Conservation (phyloP, 352 stramenopile genomes). For the Phytophthora melonis region DNA sequence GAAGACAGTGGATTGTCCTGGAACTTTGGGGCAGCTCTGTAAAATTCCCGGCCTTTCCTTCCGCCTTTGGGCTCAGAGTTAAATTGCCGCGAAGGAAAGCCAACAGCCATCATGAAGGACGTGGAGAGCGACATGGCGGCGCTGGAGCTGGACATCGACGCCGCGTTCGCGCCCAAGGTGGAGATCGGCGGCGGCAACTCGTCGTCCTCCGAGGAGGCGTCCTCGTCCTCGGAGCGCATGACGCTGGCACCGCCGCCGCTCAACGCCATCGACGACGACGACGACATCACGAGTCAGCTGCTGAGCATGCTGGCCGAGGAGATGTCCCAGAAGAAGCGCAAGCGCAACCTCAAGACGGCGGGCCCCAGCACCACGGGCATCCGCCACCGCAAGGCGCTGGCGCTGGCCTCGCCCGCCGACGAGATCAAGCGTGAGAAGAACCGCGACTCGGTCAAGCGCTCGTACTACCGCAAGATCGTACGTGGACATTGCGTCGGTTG, state of each 20-base stretch:
- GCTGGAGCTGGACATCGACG: constrained; percentile 39
- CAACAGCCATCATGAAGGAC: constrained; percentile 31
- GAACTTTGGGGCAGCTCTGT: not conserved
- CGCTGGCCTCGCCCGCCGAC: constrained; percentile 33
- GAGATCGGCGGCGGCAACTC: constrained; percentile 29
- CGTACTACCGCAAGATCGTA: constrained; percentile 66
- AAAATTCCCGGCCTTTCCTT: constrained; percentile 7
- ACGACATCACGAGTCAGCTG: constrained; percentile 53
- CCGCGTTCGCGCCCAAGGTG: constrained; percentile 31
- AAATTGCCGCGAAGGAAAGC: constrained; percentile 12
- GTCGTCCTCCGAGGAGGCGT: constrained; percentile 36
- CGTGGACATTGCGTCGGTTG: not conserved
- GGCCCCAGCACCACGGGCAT: constrained; percentile 29
- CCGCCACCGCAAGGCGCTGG: constrained; percentile 42
- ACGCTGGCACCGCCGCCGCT: constrained; percentile 27
- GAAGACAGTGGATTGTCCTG: no score
- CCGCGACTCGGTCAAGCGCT: constrained; percentile 62
- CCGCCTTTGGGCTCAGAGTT: constrained; percentile 5
- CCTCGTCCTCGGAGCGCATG: constrained; percentile 34
- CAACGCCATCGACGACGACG: constrained; percentile 42
- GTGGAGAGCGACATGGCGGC: constrained; percentile 43
- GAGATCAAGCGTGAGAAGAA: constrained; percentile 68
- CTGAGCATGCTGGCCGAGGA: constrained; percentile 54
- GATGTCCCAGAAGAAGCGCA: constrained; percentile 52
- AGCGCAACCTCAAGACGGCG: constrained; percentile 42